A percentile compares a stretch with the other conserved stretches of the same genome.
Conservation (phyloP, 202 grass and related monocot species). For the Panicum hallii region DNA sequence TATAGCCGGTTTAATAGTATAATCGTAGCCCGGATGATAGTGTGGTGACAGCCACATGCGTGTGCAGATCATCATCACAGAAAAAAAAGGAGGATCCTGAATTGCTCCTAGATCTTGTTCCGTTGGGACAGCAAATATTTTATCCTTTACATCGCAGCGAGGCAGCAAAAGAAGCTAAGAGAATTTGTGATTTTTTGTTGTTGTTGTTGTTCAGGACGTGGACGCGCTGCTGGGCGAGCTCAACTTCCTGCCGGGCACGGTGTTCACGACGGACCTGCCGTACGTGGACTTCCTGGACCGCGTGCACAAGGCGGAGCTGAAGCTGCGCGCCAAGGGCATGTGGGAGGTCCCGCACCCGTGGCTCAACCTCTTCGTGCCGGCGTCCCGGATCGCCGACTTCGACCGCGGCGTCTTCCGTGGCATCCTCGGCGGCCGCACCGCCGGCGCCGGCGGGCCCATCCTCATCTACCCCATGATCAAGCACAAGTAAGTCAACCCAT, state of each 20-base stretch:
- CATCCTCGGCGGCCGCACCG: conserved; percentile 79
- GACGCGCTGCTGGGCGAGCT: conserved; percentile 75
- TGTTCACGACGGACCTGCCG: conserved; percentile 88
- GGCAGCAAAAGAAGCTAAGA: not conserved
- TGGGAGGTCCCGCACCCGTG: conserved; percentile 99
- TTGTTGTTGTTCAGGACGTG: conserved; percentile 50
- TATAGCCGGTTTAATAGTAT: conserved; percentile 11
- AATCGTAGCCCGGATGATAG: not conserved
- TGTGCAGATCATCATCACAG: conserved; percentile 3
- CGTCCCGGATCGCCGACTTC: conserved; percentile 85
- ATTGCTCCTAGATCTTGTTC: conserved; percentile 46
- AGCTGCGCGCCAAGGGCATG: conserved; percentile 78
- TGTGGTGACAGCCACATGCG: conserved; percentile 12
- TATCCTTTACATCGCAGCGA: not conserved
- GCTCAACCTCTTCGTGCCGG: conserved; percentile 98
- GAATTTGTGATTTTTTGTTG: not conserved
- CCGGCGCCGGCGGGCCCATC: conserved; percentile 79
- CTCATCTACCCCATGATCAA: conserved; percentile 99
- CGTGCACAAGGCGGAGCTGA: conserved; percentile 92
- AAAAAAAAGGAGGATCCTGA: conserved; percentile 26
- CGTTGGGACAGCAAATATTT: conserved; percentile 30
- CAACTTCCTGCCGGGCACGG: conserved; percentile 68
- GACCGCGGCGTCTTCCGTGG: conserved; percentile 78
- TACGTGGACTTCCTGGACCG: conserved; percentile 87
- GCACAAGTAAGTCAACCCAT: conserved; percentile 58